These are phyloP conservation scores for Serendipita sp. DNA, from an alignment of 768 basidiomycete species.

Conservation along the genomic window DNA sequence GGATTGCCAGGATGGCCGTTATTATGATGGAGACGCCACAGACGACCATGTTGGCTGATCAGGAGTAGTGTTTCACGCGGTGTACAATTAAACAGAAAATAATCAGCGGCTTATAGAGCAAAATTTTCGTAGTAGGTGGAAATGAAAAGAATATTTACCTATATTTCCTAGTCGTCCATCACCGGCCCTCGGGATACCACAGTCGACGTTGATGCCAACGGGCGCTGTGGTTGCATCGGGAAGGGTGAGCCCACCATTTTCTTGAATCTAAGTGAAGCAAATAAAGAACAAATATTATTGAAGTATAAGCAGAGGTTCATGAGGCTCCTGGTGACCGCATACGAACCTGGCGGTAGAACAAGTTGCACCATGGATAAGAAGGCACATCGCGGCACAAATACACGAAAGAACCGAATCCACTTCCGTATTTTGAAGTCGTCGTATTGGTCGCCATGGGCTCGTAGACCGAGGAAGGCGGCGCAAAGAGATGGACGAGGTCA, in stretches of 20 bases:
- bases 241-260: conserved; percentile 19
- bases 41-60: conserved; percentile 6
- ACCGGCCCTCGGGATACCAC: conserved; percentile 55
- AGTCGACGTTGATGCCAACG: conserved; percentile 66
- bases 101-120: not conserved
- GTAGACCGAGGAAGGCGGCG: not conserved
- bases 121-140: not conserved
- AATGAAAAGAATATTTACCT: conserved; percentile 34
- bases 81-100: not conserved
- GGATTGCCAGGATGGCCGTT: not conserved
- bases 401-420: conserved; percentile 53
- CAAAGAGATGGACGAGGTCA: not conserved
- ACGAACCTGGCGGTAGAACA: conserved; percentile 75
- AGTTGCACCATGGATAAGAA: conserved; percentile 85
- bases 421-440: conserved; percentile 4
- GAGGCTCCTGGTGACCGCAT: conserved; percentile 9
- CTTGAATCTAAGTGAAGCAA: not conserved
- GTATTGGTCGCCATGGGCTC: not conserved
- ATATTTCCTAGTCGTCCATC: conserved; percentile 47
- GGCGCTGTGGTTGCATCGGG: conserved; percentile 32
- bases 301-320: conserved; percentile 11
- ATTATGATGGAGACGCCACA: conserved; percentile 1
- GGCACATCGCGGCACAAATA: conserved; percentile 52
- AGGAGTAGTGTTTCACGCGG: not conserved
- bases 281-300: conserved; percentile 11